Evolutionary conservation across 108 stramenopile species (phyloP), one percentile per base, ranked within the genome.

Genomic region (Ochromonas danica): DNA sequence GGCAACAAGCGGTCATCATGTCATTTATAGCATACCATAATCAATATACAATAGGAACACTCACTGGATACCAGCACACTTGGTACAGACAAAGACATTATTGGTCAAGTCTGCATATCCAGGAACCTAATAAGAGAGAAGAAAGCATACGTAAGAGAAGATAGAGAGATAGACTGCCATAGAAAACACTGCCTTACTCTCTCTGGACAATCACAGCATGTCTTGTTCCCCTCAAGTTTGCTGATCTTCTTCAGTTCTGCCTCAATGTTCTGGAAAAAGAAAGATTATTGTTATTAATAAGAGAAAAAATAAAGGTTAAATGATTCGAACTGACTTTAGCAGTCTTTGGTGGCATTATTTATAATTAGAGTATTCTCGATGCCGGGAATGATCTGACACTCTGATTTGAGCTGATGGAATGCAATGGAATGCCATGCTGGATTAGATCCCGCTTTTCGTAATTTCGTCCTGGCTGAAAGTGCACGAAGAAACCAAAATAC

Each of bases 31-130:
- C 14, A 42, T 70, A 40, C 36, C 6, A 70, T 60, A 70, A 70
- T 6, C 22, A 38, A 14, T 70, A 70, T 70, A 70, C 41, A 70
- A 14, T 70, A 67, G 3, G 6, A 67, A 41, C 40, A 42, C 72
- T 75, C 25, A 75, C 72, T 75, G 72, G 28, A 75, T 75, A 27
- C 72, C 72, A 36, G 72, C 36, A 41, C 72, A 75, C 38, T 75
- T 75, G 3, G 72, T 75, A 41, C 72, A 75, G 38, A 75, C 35
- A 36, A 75, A 75, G 3, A 60, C 31, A 60, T 75, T 45, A 42
- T 75, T 17, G 3, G 72, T 75, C 43, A 75, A 75, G 25, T 75
- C 51, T 28, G 38, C 51, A 60, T 75, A 75, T 38, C n/a, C 43
- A 6, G 72, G 72, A 17, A 75, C 31, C 72, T 75, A 41, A 10